These are phyloP conservation scores for Cordyceps tenuipes DNA, from an alignment of 2,329 filamentous ascomycete species.

Conservation along the genomic window DNA sequence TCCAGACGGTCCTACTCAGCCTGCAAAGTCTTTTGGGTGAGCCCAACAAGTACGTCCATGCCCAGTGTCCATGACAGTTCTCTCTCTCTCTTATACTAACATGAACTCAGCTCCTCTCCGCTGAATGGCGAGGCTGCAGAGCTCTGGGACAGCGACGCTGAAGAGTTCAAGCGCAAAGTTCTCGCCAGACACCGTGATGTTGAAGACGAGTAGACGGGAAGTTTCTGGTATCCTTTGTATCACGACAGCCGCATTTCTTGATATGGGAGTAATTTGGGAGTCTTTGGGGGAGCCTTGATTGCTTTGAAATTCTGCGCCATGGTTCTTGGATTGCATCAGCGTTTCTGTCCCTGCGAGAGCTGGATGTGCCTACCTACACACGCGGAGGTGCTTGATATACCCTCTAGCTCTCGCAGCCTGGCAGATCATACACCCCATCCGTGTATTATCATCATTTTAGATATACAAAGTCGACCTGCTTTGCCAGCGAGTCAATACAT, in stretches of 20 bases:
- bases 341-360: conserved; percentile 14
- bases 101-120: conserved; percentile 65
- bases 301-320: conserved; percentile 21
- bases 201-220: conserved; percentile 47
- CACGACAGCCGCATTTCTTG: conserved; percentile 4
- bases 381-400: background rate
- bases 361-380: background rate
- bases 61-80: background rate
- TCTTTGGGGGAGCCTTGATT: conserved; percentile 26
- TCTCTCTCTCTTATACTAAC: background rate
- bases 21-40: conserved; percentile 92
- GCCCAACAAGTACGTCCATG: conserved; percentile 82
- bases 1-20: conserved; percentile 85
- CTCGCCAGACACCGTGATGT: conserved; percentile 53
- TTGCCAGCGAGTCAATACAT: conserved; percentile 4
- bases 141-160: conserved; percentile 83
- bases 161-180: conserved; percentile 77
- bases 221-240: background rate
- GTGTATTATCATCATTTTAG: background rate
- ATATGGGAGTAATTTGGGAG: conserved; percentile 33
- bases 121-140: conserved; percentile 94
- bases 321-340: conserved; percentile 27
- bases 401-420: background rate
- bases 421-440: background rate
- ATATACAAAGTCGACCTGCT: background rate